These are phyloP conservation scores for Naganishia vaughanmartiniae DNA, from an alignment of 768 basidiomycete genomes.

Conservation along the genomic window DNA sequence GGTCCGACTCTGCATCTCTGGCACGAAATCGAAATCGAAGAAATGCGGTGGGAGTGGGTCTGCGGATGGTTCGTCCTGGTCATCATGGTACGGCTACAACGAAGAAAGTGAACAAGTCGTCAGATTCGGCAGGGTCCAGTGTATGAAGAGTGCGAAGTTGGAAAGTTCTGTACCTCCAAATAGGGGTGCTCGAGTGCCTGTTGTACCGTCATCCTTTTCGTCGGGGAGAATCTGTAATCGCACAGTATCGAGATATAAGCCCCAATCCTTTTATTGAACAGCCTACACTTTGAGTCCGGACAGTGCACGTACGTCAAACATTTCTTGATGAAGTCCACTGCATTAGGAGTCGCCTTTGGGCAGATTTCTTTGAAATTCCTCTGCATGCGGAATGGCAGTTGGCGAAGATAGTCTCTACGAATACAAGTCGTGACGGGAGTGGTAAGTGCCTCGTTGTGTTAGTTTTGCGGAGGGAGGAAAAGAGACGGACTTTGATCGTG, in stretches of 20 bases:
- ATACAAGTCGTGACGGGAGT: not conserved
- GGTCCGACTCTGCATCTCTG: slow-evolving; percentile 49
- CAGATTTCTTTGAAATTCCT: slow-evolving; percentile 69
- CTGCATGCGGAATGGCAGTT: slow-evolving; percentile 80
- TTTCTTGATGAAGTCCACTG: slow-evolving; percentile 47
- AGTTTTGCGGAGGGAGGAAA: not conserved
- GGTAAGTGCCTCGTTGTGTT: not conserved
- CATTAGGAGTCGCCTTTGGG: slow-evolving; percentile 65
- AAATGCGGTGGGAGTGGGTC: slow-evolving; percentile 52
- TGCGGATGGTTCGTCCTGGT: slow-evolving; percentile 82
- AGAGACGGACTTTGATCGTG: slow-evolving; percentile 56
- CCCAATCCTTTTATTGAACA: slow-evolving; percentile 69
- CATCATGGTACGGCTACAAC: slow-evolving; percentile 76
- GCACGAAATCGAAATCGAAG: slow-evolving; percentile 52
- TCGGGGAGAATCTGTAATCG: slow-evolving; percentile 58
- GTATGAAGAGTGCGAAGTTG: not conserved
- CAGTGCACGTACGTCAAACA: slow-evolving; percentile 43
- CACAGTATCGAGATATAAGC: not conserved
- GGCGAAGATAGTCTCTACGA: slow-evolving; percentile 76
- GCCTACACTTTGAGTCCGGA: slow-evolving; percentile 66
- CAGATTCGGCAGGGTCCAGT: slow-evolving; percentile 4
- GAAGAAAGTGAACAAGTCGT: not conserved
- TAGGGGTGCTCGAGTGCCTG: slow-evolving; percentile 88
- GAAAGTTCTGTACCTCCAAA: slow-evolving; percentile 62
- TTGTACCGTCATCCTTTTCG: slow-evolving; percentile 79